These are phyloP conservation scores for Podila epicladia DNA, from an alignment of 192 early-diverging fungal species.

Conservation along the genomic window DNA sequence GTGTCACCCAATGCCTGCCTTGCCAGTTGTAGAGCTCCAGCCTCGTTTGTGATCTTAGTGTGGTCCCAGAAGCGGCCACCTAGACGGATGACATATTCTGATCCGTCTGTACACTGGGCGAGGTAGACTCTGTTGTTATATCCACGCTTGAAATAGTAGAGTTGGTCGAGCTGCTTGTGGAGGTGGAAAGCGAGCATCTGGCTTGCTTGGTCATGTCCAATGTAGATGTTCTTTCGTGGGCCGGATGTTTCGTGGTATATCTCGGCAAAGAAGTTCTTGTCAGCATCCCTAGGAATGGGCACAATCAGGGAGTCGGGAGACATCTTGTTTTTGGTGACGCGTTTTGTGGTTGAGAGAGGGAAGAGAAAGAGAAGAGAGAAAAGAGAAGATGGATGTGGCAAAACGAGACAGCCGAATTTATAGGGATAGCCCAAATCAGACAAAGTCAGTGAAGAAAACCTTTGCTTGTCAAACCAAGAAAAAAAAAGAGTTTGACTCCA, in stretches of 20 bases:
- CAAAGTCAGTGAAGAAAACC: too few species aligned
- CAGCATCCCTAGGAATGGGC: constrained; percentile 5
- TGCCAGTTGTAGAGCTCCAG: constrained; percentile 17
- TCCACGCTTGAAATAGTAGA: constrained; percentile 40
- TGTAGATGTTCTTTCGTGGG: constrained; percentile 27
- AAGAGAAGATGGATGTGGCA: too few species aligned
- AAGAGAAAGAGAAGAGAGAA: not conserved
- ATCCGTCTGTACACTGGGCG: constrained; percentile 20
- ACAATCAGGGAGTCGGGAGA: not conserved
- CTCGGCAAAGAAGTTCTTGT: constrained; percentile 7
- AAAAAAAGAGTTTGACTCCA: too few species aligned
- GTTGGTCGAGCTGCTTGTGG: constrained; percentile 15
- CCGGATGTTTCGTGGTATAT: constrained; percentile 21
- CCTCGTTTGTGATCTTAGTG: constrained; percentile 44
- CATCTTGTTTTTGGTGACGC: not conserved
- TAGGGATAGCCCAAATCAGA: too few species aligned
- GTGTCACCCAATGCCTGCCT: constrained; percentile 3
- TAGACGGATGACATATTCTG: constrained; percentile 42
- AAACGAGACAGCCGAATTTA: not conserved
- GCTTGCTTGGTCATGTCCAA: constrained; percentile 21
- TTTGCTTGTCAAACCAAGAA: too few species aligned
- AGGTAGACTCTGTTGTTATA: constrained; percentile 49
- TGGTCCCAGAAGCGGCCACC: constrained; percentile 49
- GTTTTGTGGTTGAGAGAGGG: not conserved
- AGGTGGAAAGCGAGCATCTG: constrained; percentile 26